phyloP scores from a whole-genome alignment of 2,329 filamentous ascomycete species.

The Sodiomyces alkalinus region DNA sequence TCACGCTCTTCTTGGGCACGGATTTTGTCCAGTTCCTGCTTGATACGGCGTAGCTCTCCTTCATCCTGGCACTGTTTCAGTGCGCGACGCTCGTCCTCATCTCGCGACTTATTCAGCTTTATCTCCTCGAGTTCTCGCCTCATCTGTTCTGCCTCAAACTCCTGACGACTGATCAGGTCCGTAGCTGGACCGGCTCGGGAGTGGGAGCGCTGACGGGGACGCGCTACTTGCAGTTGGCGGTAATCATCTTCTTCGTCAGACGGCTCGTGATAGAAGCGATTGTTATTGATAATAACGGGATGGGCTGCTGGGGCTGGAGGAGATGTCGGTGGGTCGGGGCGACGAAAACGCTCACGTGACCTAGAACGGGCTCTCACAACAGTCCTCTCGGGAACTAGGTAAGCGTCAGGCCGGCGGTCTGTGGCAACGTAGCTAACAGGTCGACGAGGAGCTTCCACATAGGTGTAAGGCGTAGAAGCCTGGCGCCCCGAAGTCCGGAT shows the following conservation, averaged over 20 bases:
- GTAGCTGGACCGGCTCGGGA: conserved; percentile 15
- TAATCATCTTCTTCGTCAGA: conserved; percentile 27
- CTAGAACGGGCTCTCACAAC: conserved; percentile 25
- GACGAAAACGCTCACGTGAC: conserved; percentile 26
- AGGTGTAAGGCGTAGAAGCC: conserved; percentile 24
- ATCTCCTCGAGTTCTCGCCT: conserved; percentile 29
- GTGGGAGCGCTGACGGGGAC: conserved; percentile 12
- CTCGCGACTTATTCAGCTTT: conserved; percentile 21
- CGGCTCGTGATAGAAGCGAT: conserved; percentile 32
- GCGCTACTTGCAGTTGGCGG: conserved; percentile 15
- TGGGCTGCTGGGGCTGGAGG: conserved; percentile 15
- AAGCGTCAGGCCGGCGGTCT: conserved; percentile 18
- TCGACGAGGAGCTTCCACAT: conserved; percentile 24
- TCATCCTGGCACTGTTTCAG: conserved; percentile 27
- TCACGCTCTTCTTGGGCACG: conserved; percentile 28
- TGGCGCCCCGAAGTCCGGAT: conserved; percentile 21
- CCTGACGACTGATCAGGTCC: conserved; percentile 24
- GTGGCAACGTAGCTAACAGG: conserved; percentile 25
- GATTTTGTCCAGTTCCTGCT: conserved; percentile 31
- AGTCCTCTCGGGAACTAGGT: conserved; percentile 30
- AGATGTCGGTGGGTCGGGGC: conserved; percentile 15
- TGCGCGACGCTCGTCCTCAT: conserved; percentile 24
- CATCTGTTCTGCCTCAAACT: conserved; percentile 23
- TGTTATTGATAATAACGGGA: conserved; percentile 44
- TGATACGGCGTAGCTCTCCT: conserved; percentile 33